These are phyloP conservation scores for Lipomyces lipofer DNA, from an alignment of 805 yeast species.

Conservation along the genomic window DNA sequence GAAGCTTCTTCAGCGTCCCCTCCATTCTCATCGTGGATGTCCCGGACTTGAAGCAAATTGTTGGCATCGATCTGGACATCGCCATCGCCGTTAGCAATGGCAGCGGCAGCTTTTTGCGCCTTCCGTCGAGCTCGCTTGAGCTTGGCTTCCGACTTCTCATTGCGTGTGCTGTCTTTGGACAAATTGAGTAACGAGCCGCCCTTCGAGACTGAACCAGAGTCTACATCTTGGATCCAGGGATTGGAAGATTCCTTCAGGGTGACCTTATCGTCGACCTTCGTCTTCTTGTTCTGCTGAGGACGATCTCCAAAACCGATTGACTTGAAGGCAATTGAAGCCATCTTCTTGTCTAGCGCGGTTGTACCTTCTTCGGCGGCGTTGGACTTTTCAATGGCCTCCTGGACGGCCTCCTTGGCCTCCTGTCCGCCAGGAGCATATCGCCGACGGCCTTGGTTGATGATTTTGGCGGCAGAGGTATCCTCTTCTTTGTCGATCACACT, in stretches of 20 bases:
- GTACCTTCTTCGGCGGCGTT: slow-evolving; percentile 25
- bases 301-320: background rate
- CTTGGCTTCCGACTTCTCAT: slow-evolving; percentile 44
- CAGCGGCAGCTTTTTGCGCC: slow-evolving; percentile 27
- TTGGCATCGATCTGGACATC: slow-evolving; percentile 37
- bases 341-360: slow-evolving; percentile 7
- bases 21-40: slow-evolving; percentile 46
- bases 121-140: slow-evolving; percentile 39
- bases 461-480: slow-evolving; percentile 47
- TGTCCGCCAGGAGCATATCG: slow-evolving; percentile 67
- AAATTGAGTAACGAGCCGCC: slow-evolving; percentile 51
- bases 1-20: slow-evolving; percentile 52
- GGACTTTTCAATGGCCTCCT: slow-evolving; percentile 19
- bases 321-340: slow-evolving; percentile 7
- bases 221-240: slow-evolving; percentile 40
- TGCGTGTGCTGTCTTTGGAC: slow-evolving; percentile 52
- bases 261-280: slow-evolving; percentile 6
- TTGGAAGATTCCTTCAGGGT: slow-evolving; percentile 33
- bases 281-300: background rate
- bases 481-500: slow-evolving; percentile 46
- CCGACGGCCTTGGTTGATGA: slow-evolving; percentile 75
- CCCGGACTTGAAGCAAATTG: slow-evolving; percentile 56
- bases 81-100: slow-evolving; percentile 32
- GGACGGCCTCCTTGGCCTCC: slow-evolving; percentile 39
- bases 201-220: slow-evolving; percentile 48